These are phyloP conservation scores for Alternaria postmessia DNA, from an alignment of 2,329 filamentous ascomycete species.

Conservation along the genomic window DNA sequence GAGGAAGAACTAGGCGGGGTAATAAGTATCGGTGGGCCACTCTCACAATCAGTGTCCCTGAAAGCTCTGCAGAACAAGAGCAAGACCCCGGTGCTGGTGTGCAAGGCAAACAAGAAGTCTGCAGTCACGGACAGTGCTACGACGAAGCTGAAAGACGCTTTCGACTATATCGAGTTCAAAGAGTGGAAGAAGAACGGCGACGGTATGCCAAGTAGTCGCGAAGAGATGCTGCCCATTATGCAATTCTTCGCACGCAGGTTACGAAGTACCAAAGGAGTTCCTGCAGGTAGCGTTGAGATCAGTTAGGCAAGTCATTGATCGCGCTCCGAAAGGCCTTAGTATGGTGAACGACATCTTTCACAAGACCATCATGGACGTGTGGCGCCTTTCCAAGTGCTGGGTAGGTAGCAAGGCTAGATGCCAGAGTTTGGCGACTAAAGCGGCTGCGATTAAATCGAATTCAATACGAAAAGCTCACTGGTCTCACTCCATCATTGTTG, in stretches of 20 bases:
- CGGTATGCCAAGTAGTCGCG: conserved; percentile 80
- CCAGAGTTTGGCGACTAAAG: neutral
- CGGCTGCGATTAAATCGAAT: neutral
- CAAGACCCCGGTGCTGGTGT: conserved; percentile 70
- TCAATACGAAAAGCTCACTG: neutral
- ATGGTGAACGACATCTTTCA: neutral
- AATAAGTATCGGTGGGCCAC: conserved; percentile 68
- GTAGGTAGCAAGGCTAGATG: conserved; percentile 6
- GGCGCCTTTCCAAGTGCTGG: conserved; percentile 14
- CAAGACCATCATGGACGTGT: neutral
- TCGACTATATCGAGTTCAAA: conserved; percentile 57
- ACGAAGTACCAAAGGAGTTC: conserved; percentile 61
- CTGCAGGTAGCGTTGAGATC: conserved; percentile 62
- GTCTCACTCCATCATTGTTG: neutral
- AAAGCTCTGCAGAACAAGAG: conserved; percentile 58
- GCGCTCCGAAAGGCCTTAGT: neutral
- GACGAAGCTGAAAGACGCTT: conserved; percentile 70
- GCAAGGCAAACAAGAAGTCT: conserved; percentile 60
- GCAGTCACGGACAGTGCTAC: conserved; percentile 70
- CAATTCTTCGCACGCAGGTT: conserved; percentile 77
- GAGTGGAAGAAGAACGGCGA: conserved; percentile 68
- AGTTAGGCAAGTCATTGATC: conserved; percentile 19
- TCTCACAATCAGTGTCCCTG: conserved; percentile 55
- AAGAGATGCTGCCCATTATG: conserved; percentile 93
- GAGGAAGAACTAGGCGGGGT: conserved; percentile 63